Base-by-base conservation (phyloP, 2,329 filamentous ascomycete genomes). In the Ophiostoma pallidulum region DNA sequence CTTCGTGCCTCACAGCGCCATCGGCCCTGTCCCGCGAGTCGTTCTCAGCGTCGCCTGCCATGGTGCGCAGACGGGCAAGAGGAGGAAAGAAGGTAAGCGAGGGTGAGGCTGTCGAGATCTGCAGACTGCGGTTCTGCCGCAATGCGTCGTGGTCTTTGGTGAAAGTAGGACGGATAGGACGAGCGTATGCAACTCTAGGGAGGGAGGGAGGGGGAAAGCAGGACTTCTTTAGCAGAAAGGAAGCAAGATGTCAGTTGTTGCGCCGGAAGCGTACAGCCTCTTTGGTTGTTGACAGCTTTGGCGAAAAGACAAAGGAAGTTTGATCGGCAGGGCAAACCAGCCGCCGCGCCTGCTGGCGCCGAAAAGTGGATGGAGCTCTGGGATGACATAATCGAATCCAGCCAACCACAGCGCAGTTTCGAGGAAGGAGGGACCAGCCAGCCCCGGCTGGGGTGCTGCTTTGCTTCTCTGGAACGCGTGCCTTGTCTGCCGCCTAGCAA, bases 401-500 rank as follows among this genome's bases (percentile, higher is more conserved):
- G 35, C 35, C n/a, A 28, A 22, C 22, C 12, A 43, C 24, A 9
- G 26, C 26, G 32, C 20, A 31, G 20, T 14, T 32, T 16, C 22
- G 29, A 18, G 39, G 26, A 32, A 41, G 31, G 41, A 16, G 31
- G n/a, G n/a, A n/a, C 41, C 14, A 19, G 22, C 20, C 22, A 8
- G 42, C 32, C 32, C 12, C n/a, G 13, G 26, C 4, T 32, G 13
- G 18, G 8, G 13, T 14, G 22, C 29, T 29, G 19, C 19, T 33
- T 24, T 35, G 14, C 35, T 40, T 45, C 52, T 49, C 42, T 43
- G 50, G 52, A 51, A 54, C 53, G 53, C 53, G 53, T 53, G 51
- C 53, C 26, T 50, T 35, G 45, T 47, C 51, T 54, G 53, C 53
- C 53, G 53, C 53, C 53, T 54, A 54, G 51, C 52, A 47, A 44